Evolutionary conservation across 257 asterid genomes (phyloP).

Genomic region (Solanum megistacrolobum): DNA sequence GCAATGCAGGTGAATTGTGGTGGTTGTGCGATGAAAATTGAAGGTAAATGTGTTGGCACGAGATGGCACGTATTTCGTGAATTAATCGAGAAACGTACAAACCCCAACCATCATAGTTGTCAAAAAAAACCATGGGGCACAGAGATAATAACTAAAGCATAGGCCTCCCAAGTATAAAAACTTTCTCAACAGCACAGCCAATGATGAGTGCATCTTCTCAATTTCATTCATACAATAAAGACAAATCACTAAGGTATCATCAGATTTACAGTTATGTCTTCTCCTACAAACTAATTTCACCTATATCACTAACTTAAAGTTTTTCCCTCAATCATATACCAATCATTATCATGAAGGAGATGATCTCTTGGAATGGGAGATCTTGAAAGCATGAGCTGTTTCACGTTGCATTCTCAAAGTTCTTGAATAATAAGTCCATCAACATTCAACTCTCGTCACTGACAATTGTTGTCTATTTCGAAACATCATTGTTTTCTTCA

Average conservation of each 20-base stretch:
- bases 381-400: neutral
- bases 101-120: neutral
- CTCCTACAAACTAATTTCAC: neutral
- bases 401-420: neutral
- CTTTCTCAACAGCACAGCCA: neutral
- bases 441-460: neutral
- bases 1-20: neutral
- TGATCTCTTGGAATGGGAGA: neutral
- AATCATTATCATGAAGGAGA: neutral
- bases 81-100: neutral
- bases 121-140: neutral
- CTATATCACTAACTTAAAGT: neutral
- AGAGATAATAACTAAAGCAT: neutral
- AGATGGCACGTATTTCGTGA: neutral
- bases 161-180: neutral
- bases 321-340: neutral
- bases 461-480: neutral
- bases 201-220: neutral
- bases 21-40: neutral
- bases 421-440: neutral
- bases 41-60: neutral
- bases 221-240: neutral
- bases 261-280: neutral
- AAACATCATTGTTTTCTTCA: conserved; percentile 8
- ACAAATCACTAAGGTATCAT: neutral